These are phyloP conservation scores for Paracoccidioides brasiliensis DNA, from an alignment of 2,329 filamentous ascomycete species.

Conservation along the genomic window DNA sequence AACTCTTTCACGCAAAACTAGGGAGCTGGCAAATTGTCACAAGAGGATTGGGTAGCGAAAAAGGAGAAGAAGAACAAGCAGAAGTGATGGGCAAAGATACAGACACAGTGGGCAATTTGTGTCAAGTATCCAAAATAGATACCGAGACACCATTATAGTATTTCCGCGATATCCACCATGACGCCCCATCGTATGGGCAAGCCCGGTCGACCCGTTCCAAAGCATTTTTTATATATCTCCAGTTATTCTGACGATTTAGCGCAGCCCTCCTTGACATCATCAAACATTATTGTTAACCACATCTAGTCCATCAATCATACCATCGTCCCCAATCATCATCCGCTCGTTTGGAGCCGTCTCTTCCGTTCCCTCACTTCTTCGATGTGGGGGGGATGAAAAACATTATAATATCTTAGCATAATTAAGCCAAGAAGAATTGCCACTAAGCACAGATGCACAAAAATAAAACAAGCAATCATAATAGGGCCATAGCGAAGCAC, in stretches of 20 bases:
- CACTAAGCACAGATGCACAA: slow-evolving; percentile 37
- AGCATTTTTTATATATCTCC: background rate
- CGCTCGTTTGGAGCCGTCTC: slow-evolving; percentile 5
- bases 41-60: too few relatives aligned
- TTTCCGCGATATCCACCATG: too few relatives aligned
- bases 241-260: background rate
- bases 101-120: too few relatives aligned
- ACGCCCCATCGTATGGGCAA: too few relatives aligned
- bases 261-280: background rate
- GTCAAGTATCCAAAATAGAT: too few relatives aligned
- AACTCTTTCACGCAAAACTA: too few relatives aligned
- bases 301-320: background rate
- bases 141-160: too few relatives aligned
- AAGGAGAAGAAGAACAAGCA: too few relatives aligned
- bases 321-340: background rate
- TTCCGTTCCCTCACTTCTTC: slow-evolving; percentile 34
- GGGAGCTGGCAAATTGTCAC: too few relatives aligned
- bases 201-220: too few relatives aligned
- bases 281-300: background rate
- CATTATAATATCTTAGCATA: slow-evolving; percentile 42
- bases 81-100: too few relatives aligned
- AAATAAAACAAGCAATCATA: slow-evolving; percentile 38
- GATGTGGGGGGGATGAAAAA: slow-evolving; percentile 36
- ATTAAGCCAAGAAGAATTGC: slow-evolving; percentile 38
- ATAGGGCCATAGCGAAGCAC: slow-evolving; percentile 38